phyloP scores from a whole-genome alignment of 1,284 basidiomycete genomes.

The Fistulina hepatica region DNA sequence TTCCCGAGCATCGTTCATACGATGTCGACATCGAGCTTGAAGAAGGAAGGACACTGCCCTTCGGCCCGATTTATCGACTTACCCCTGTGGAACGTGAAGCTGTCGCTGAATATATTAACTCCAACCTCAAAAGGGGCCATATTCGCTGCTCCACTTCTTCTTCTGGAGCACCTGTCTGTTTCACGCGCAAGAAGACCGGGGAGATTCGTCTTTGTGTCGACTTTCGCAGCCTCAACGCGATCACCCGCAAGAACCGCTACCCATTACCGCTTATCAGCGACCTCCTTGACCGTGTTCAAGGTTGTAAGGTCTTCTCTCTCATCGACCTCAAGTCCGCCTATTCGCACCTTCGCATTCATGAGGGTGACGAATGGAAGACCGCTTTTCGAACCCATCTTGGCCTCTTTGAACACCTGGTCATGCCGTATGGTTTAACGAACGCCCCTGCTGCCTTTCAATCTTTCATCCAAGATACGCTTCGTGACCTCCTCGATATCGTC shows the following conservation, averaged over 20 bases:
- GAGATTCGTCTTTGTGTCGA: conserved; percentile 23
- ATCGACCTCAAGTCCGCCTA: conserved; percentile 26
- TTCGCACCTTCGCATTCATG: conserved; percentile 23
- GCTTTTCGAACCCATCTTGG: conserved; percentile 25
- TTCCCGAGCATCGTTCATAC: neutral
- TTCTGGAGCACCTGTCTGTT: conserved; percentile 29
- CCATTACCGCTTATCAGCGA: conserved; percentile 26
- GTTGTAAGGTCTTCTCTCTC: conserved; percentile 25
- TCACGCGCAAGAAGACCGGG: conserved; percentile 34
- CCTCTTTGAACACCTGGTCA: conserved; percentile 23
- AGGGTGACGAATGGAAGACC: conserved; percentile 27
- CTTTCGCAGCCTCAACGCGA: conserved; percentile 26
- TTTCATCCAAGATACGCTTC: conserved; percentile 15
- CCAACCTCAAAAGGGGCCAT: conserved; percentile 20
- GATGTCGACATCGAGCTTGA: conserved; percentile 2
- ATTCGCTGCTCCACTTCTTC: conserved; percentile 22
- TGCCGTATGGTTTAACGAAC: conserved; percentile 21
- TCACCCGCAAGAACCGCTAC: conserved; percentile 27
- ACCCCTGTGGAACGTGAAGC: conserved; percentile 15
- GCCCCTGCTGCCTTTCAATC: conserved; percentile 12
- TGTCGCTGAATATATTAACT: conserved; percentile 20
- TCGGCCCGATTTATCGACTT: conserved; percentile 19
- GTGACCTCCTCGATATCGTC: conserved; percentile 12
- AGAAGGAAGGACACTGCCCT: neutral
- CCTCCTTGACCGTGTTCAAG: conserved; percentile 12